Evolutionary conservation across 2,329 filamentous ascomycete species (phyloP).

Genomic region (Fusarium sp.): DNA sequence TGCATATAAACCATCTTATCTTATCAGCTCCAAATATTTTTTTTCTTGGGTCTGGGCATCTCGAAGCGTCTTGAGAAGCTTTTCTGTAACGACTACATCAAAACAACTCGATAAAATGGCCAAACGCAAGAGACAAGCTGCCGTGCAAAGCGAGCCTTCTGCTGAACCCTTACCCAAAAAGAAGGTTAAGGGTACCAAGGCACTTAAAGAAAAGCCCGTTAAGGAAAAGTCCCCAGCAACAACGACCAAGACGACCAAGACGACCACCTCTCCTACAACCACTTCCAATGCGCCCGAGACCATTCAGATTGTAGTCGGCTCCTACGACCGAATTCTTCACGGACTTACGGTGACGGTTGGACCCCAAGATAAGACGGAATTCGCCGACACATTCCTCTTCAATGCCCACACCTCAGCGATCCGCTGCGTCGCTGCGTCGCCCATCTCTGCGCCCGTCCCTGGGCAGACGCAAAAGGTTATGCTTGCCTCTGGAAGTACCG

Average conservation of each 20-base stretch:
- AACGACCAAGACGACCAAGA: conserved; percentile 43
- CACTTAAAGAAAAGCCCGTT: conserved; percentile 27
- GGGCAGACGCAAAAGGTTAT: conserved; percentile 82
- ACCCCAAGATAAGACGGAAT: conserved; percentile 62
- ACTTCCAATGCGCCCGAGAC: conserved; percentile 55
- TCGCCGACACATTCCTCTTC: conserved; percentile 95
- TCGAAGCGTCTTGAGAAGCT: conserved; percentile 13
- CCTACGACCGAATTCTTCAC: conserved; percentile 92
- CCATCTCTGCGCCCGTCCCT: conserved; percentile 68
- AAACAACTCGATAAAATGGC: conserved; percentile 50
- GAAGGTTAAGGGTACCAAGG: conserved; percentile 35
- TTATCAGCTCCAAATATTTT: conserved; percentile 35
- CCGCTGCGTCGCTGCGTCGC: conserved; percentile 86
- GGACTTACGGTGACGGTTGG: conserved; percentile 81
- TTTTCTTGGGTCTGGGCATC: conserved; percentile 29
- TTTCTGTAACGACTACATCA: conserved; percentile 19
- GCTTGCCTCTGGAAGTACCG: conserved; percentile 89
- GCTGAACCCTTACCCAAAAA: conserved; percentile 45
- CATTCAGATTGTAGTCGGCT: conserved; percentile 91
- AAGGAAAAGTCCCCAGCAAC: conserved; percentile 29
- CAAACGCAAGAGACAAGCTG: conserved; percentile 60
- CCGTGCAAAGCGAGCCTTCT: conserved; percentile 38
- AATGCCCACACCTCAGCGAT: conserved; percentile 91
- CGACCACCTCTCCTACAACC: conserved; percentile 26
- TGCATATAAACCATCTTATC: conserved; percentile 48